A percentile compares a stretch with the other conserved stretches of the same genome.
phyloP scores from a whole-genome alignment of 2,329 filamentous ascomycete species.

The Pseudogymnoascus sp. region DNA sequence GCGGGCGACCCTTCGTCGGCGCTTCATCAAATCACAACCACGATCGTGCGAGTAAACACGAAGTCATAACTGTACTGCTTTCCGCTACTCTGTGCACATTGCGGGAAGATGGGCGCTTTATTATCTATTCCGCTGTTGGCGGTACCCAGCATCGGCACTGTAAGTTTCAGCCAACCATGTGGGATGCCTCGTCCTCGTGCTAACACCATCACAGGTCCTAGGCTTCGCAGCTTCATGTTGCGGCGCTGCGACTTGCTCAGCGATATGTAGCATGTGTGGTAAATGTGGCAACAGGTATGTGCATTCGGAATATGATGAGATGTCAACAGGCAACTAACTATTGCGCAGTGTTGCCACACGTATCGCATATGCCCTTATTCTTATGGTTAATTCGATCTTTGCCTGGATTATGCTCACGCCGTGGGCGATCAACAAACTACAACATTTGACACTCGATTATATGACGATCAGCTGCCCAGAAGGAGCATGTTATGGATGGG shows the following conservation, averaged over 20 bases:
- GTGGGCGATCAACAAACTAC: conserved; percentile 94
- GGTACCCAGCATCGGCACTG: conserved; percentile 76
- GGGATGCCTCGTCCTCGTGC: conserved; percentile 14
- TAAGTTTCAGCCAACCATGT: conserved; percentile 42
- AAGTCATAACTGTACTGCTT: neutral
- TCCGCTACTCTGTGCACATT: neutral
- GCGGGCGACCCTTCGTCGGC: neutral
- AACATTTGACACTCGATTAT: conserved; percentile 88
- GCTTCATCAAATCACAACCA: conserved; percentile 6
- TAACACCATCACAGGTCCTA: conserved; percentile 47
- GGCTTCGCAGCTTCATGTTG: conserved; percentile 86
- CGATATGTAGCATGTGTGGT: conserved; percentile 89
- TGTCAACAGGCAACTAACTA: conserved; percentile 17
- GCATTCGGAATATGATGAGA: neutral
- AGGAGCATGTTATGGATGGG: conserved; percentile 88
- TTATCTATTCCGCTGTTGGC: conserved; percentile 85
- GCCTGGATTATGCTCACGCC: conserved; percentile 99
- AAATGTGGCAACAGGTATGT: conserved; percentile 88
- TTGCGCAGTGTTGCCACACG: conserved; percentile 76
- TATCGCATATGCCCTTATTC: conserved; percentile 90
- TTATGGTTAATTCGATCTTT: conserved; percentile 91
- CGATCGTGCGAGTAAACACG: neutral
- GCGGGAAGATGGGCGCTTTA: conserved; percentile 70
- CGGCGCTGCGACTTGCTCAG: conserved; percentile 91
- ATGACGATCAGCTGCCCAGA: conserved; percentile 91